Conservation (phyloP, 2,329 filamentous ascomycete species). For the Phaeosphaeria sp. region DNA sequence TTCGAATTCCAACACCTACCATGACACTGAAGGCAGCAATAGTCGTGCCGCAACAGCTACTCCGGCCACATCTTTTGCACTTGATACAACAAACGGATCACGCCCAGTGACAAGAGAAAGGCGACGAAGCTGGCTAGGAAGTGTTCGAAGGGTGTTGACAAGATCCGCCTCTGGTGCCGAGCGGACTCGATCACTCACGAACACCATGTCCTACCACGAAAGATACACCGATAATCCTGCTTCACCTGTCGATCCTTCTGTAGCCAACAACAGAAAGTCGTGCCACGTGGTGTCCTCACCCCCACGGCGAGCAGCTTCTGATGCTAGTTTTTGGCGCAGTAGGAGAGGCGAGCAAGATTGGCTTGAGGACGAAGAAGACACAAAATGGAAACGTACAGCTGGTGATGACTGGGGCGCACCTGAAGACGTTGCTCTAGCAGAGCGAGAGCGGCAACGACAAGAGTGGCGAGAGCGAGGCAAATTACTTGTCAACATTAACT, state of each 20-base stretch:
- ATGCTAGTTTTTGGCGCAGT: conserved; percentile 51
- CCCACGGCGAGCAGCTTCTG: conserved; percentile 53
- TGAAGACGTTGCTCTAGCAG: conserved; percentile 40
- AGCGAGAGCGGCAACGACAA: conserved; percentile 40
- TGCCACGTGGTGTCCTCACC: conserved; percentile 25
- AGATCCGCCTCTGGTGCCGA: conserved; percentile 36
- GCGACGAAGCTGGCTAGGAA: conserved; percentile 48
- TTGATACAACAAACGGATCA: conserved; percentile 21
- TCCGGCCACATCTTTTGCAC: conserved; percentile 30
- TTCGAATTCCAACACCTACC: conserved; percentile 30
- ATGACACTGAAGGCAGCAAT: conserved; percentile 30
- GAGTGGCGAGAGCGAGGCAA: conserved; percentile 39
- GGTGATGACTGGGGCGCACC: conserved; percentile 46
- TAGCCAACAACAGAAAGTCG: conserved; percentile 20
- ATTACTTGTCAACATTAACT: conserved; percentile 36
- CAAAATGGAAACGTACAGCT: conserved; percentile 40
- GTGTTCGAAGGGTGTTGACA: conserved; percentile 43
- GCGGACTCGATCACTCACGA: conserved; percentile 36
- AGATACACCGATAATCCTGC: conserved; percentile 38
- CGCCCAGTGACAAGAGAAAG: conserved; percentile 27
- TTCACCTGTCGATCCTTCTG: conserved; percentile 12
- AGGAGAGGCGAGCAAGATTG: conserved; percentile 54
- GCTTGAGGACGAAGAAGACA: conserved; percentile 44
- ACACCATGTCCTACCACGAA: conserved; percentile 31
- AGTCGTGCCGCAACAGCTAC: conserved; percentile 34